Evolutionary conservation across 257 asterid genomes (phyloP).

Genomic region (Verbena officinalis): DNA sequence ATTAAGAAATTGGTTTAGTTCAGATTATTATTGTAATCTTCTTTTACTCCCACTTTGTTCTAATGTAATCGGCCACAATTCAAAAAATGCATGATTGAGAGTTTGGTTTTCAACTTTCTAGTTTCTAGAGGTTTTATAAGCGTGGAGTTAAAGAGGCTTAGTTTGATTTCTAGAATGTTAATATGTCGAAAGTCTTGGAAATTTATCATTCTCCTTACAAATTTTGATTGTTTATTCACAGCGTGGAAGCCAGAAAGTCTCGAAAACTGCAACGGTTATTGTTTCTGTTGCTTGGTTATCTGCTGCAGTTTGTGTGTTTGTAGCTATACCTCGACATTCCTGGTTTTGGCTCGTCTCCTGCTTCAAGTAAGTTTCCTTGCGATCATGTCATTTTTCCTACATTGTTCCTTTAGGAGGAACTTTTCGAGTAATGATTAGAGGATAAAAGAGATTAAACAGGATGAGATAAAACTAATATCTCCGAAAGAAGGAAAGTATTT

Average conservation of each 20-base stretch:
- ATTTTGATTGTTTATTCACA: conserved; percentile 36
- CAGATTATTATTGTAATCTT: too few relatives aligned
- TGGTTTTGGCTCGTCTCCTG: conserved; percentile 92
- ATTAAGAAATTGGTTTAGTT: too few relatives aligned
- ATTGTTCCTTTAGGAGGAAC: too few relatives aligned
- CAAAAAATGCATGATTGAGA: not conserved
- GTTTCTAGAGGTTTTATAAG: too few relatives aligned
- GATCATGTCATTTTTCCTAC: not conserved
- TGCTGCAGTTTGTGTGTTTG: conserved; percentile 67
- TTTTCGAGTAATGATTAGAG: too few relatives aligned
- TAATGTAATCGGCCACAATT: too few relatives aligned
- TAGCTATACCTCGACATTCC: conserved; percentile 70
- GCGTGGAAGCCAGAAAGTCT: conserved; percentile 86
- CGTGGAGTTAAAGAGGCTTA: too few relatives aligned
- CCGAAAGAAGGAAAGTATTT: too few relatives aligned
- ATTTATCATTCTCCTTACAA: not conserved
- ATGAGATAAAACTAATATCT: too few relatives aligned
- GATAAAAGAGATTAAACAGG: too few relatives aligned
- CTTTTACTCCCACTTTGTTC: too few relatives aligned
- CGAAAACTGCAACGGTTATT: conserved; percentile 51
- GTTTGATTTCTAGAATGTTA: not conserved
- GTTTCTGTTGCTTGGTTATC: conserved; percentile 62
- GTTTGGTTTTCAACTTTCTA: conserved; percentile 1
- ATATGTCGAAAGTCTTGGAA: not conserved
- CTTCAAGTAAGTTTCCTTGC: conserved; percentile 71